Conservation (phyloP, 2,329 filamentous ascomycete species). For the Neonectria sp. region DNA sequence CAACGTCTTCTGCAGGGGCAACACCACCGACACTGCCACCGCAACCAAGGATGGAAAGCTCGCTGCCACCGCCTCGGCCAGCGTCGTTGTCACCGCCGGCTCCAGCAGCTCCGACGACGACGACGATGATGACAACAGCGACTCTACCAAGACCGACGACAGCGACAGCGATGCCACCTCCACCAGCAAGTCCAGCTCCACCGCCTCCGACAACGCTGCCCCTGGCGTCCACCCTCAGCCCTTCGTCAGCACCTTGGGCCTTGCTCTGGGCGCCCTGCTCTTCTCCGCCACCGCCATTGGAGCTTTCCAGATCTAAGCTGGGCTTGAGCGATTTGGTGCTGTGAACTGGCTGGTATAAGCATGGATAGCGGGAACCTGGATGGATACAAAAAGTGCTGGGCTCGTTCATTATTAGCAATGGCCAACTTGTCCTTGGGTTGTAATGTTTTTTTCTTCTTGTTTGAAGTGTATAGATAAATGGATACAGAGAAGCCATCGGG, state of each 20-base stretch:
- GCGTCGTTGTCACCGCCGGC: constrained; percentile 47
- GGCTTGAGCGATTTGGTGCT: background rate
- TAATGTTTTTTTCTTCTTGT: constrained; percentile 1
- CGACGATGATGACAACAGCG: constrained; percentile 11
- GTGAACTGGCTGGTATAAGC: constrained; percentile 1
- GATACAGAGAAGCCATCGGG: constrained; percentile 9
- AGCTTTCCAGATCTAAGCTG: constrained; percentile 45
- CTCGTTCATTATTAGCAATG: background rate
- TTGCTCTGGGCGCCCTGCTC: constrained; percentile 55
- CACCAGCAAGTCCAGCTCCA: constrained; percentile 34
- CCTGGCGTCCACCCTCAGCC: constrained; percentile 40
- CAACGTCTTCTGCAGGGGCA: constrained; percentile 62
- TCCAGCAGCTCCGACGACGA: constrained; percentile 21
- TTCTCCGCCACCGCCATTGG: constrained; percentile 52
- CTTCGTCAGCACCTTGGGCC: constrained; percentile 50
- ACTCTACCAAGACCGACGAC: constrained; percentile 18
- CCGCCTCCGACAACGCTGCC: constrained; percentile 40
- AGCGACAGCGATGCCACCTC: constrained; percentile 1
- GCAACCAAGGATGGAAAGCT: constrained; percentile 41
- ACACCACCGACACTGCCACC: constrained; percentile 54
- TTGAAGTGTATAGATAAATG: constrained; percentile 5
- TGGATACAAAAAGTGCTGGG: constrained; percentile 12
- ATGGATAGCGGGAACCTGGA: background rate
- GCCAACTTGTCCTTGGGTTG: constrained; percentile 2
- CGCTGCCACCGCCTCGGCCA: constrained; percentile 51